These are phyloP conservation scores for Pycnococcus provasolii DNA, from an alignment of 139 green algal species.

Conservation along the genomic window DNA sequence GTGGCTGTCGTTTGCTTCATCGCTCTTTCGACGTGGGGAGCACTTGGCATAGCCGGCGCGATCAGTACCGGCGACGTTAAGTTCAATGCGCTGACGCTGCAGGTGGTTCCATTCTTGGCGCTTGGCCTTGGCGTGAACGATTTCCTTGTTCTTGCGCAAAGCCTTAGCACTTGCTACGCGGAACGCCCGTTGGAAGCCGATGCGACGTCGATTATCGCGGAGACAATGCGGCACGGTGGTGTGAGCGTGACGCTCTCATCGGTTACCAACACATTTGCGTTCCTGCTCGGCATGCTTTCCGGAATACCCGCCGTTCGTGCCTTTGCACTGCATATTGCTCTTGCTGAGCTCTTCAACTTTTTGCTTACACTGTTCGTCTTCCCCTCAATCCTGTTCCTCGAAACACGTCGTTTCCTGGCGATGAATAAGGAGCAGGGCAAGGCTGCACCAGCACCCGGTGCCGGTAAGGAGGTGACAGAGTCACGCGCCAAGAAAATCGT, in stretches of 20 bases:
- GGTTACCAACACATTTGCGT: slow-evolving; percentile 8
- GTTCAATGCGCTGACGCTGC: slow-evolving; percentile 20
- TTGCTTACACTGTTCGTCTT: slow-evolving; percentile 7
- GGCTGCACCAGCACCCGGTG: no score
- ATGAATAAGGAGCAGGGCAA: not conserved
- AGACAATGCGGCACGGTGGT: not conserved
- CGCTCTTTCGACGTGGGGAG: not conserved
- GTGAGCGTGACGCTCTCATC: slow-evolving; percentile 1
- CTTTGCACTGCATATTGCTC: slow-evolving; percentile 11
- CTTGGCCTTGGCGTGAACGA: slow-evolving; percentile 23
- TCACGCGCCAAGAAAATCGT: no score
- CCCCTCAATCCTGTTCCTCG: not conserved
- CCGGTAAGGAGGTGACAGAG: no score
- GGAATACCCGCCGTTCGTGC: slow-evolving; percentile 2
- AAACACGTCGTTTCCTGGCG: not conserved
- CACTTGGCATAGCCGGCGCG: slow-evolving; percentile 1
- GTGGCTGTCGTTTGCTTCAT: not conserved
- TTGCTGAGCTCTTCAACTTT: slow-evolving; percentile 4
- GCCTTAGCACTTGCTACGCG: not conserved
- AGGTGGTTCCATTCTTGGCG: slow-evolving; percentile 16
- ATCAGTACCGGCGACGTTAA: not conserved
- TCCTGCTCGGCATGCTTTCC: not conserved
- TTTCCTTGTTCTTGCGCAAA: slow-evolving; percentile 10
- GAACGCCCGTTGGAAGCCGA: not conserved
- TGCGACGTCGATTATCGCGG: not conserved